Evolutionary conservation across 1,139 yeast species (phyloP), one percentile per base, ranked within the genome.

Genomic region (Diutina pseudorugosa): DNA sequence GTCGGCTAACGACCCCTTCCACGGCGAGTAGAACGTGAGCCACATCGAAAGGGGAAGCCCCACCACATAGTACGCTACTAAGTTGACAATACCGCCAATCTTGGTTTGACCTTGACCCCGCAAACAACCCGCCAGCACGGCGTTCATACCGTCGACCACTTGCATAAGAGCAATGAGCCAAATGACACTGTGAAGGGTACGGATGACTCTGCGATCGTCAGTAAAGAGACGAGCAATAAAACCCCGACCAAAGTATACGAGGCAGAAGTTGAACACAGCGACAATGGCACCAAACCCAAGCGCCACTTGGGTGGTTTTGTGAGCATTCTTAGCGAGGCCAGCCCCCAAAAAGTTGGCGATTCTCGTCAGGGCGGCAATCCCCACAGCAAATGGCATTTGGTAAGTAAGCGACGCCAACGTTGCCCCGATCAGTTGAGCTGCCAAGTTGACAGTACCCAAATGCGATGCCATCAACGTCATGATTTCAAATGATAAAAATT

Each of bases 261-360:
- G 65, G 3, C 70, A 59, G 52, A 69, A 73, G 57, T 77, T 77
- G 20, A 76, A 42, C 1, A 66, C 51, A 0, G 80, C 75, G 47
- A 77, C 66, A 3, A 64, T 55, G 12, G 71, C 57, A 0, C 82
- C 81, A 59, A 77, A 73, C 1, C 64, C 54, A 51, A 77, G 64
- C 1, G 80, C 70, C 42, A 78, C 79, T 53, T 67, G 62, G 3
- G 82, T 74, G 1, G 81, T 65, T 4, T 62, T 68, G 53, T 65
- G 66, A 8, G 83, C 82, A 36, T 45, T 45, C 1, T 12, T n/a
- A 2, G 72, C 74, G 52, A 78, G 63, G 6, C 76, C 79, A 12
- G 83, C 82, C 4, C 97, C 97, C 53, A 90, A 79, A 60, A 85
- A 88, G 63, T 85, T 88, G 47, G 96, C 96, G 51, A 89, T 83